Evolutionary conservation across 2,329 filamentous ascomycete genomes (phyloP).

Genomic region (Blumeria hordei): DNA sequence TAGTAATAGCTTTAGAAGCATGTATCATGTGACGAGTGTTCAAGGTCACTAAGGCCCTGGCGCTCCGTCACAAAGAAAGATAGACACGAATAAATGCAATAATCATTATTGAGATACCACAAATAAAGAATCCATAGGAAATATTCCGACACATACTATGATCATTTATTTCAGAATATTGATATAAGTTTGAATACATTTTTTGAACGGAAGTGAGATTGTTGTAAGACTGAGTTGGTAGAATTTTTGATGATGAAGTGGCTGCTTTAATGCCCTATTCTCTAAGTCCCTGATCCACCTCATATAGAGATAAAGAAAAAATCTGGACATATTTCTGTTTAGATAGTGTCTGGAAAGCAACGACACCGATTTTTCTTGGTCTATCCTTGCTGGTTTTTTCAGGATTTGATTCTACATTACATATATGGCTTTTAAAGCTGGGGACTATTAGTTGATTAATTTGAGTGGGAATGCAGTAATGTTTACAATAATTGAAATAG

Average conservation of each 20-base stretch:
- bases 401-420: background rate
- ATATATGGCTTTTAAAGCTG: background rate
- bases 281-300: background rate
- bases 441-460: background rate
- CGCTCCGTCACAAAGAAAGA: no score
- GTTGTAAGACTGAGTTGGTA: background rate
- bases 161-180: background rate
- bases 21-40: no score
- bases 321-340: background rate
- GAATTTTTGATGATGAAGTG: background rate
- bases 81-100: no score
- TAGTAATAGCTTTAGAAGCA: no score
- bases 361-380: background rate
- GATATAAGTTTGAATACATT: background rate
- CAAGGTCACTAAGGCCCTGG: no score
- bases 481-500: background rate
- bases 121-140: no score
- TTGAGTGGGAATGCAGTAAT: background rate
- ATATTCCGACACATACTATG: no score
- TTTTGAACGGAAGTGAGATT: background rate
- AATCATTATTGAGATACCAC: no score
- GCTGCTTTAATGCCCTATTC: background rate
- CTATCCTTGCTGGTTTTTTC: background rate
- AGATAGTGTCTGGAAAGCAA: background rate
- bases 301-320: background rate